Base-by-base conservation (phyloP, 768 basidiomycete genomes). In the Hortiboletus campestris region DNA sequence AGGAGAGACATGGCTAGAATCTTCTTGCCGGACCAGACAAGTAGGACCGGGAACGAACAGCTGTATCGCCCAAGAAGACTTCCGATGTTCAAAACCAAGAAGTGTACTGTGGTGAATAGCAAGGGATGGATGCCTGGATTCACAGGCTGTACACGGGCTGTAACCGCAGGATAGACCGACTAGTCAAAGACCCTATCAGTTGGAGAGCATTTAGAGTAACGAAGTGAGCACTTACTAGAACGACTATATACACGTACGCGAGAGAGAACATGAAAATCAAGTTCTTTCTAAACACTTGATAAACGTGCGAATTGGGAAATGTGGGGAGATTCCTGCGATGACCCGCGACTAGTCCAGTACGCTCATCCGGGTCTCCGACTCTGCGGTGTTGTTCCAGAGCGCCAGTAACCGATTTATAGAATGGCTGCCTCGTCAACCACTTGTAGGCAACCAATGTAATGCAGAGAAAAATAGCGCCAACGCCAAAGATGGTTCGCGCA, bases 11-110 rank as follows among this genome's bases (percentile, higher is more conserved):
- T 52, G 25, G n/a, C 35, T 8, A 52, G 25, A 51, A 51, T 51
- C 22, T 43, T 51, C 42, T 51, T 22, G 22, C 22, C 50, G 2
- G 50, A 43, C 50, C 51, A 52, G 17, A 44, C 91, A 94, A 72
- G 86, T 76, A 17, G 93, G 77, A 45, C 92, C 65, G 31, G 91
- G 90, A 51, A 94, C 82, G 74, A 94, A 94, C 32, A 91, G 66
- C 3, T 63, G 61, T 80, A 84, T 52, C 88, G 84, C 20, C 89
- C 89, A 3, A 78, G 40, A 59, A 89, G 81, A 68, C 91, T 89
- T 17, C 88, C 88, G 20, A 79, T 39, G 63, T 85, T 89, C 74
- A 87, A 89, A 20, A 86, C 76, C 28, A 91, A 75, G 73, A 92
- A 91, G 65, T 91, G 89, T 34, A 86, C 59, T 4, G 87, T 80